These are phyloP conservation scores for Microbotryum scabiosae DNA, from an alignment of 1,284 basidiomycete species.

Conservation along the genomic window DNA sequence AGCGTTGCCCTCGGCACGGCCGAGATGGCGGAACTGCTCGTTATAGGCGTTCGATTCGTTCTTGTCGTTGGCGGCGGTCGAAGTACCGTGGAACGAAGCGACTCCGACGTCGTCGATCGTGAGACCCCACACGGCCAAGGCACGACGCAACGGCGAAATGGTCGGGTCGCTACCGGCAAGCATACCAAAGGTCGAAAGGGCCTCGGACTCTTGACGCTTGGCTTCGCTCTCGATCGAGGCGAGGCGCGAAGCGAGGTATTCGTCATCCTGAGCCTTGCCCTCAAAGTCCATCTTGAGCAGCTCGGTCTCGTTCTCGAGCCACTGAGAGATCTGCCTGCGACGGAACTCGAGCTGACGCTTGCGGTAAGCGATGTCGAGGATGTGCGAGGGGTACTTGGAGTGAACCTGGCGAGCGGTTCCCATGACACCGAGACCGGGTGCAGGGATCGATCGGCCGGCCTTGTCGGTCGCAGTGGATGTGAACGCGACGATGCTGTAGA, in stretches of 20 bases:
- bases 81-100: constrained; percentile 73
- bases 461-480: constrained; percentile 76
- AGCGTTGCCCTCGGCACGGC: constrained; percentile 84
- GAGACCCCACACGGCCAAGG: constrained; percentile 92
- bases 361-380: constrained; percentile 77
- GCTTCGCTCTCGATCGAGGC: constrained; percentile 83
- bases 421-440: constrained; percentile 70
- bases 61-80: constrained; percentile 95
- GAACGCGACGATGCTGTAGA: constrained; percentile 75
- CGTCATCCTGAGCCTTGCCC: constrained; percentile 41
- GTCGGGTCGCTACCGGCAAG: constrained; percentile 67
- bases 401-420: constrained; percentile 65
- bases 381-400: constrained; percentile 57
- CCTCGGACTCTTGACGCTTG: constrained; percentile 79
- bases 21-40: constrained; percentile 77
- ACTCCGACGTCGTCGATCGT: constrained; percentile 76
- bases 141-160: constrained; percentile 82
- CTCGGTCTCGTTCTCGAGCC: constrained; percentile 79
- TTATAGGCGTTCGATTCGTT: constrained; percentile 98
- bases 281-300: constrained; percentile 70
- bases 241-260: constrained; percentile 57
- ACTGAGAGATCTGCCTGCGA: constrained; percentile 82
- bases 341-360: constrained; percentile 87
- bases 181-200: constrained; percentile 84
- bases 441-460: constrained; percentile 42